Conservation (phyloP, 116 monocot species). For the Cymodocea nodosa region DNA sequence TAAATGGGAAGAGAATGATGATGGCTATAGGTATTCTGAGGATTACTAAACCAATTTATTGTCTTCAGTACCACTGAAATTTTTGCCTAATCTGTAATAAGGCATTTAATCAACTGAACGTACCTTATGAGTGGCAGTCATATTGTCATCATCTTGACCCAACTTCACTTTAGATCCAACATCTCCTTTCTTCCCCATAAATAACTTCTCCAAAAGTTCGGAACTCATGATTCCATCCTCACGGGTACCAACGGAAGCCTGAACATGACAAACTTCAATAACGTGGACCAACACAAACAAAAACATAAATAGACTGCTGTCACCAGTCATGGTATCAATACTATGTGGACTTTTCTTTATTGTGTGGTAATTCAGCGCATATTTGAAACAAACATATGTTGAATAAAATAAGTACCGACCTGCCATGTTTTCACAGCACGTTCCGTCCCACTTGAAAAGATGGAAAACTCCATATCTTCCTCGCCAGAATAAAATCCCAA, state of each 20-base stretch:
- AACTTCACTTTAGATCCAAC: conserved; percentile 7
- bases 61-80: no score
- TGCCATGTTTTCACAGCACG: conserved; percentile 98
- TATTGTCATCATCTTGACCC: background rate
- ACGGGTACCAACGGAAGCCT: conserved; percentile 46
- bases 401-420: conserved; percentile 12
- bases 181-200: conserved; percentile 12
- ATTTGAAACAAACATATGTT: no score
- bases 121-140: conserved; percentile 2
- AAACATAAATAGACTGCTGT: no score
- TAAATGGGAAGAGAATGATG: no score
- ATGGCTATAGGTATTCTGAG: no score
- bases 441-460: conserved; percentile 77
- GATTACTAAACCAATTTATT: no score
- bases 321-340: no score
- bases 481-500: conserved; percentile 95
- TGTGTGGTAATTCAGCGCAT: no score
- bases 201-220: conserved; percentile 51
- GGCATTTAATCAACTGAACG: background rate
- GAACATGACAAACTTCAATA: conserved; percentile 1
- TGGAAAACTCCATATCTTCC: conserved; percentile 81
- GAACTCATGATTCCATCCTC: conserved; percentile 78
- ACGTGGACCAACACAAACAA: background rate
- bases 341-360: no score
- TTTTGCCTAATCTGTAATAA: background rate